These are phyloP conservation scores for Geranium brycei DNA, from an alignment of 345 rosid species.

Conservation along the genomic window DNA sequence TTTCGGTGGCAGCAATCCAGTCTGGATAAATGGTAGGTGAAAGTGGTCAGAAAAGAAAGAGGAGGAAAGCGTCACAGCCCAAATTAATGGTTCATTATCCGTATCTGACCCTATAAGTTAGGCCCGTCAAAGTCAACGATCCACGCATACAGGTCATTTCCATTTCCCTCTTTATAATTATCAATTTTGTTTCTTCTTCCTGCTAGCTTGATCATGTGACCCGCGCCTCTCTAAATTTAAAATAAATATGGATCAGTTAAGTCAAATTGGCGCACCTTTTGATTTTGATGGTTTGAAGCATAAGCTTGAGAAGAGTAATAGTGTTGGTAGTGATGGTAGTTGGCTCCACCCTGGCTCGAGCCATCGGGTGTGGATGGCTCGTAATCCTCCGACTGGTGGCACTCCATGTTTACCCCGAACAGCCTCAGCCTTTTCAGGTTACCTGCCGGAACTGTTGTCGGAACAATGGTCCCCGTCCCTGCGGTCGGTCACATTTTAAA, in stretches of 20 bases:
- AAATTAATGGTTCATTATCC: background rate
- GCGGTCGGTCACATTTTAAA: background rate
- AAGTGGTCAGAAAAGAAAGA: no score
- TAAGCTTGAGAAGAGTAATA: conserved; percentile 18
- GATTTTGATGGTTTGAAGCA: conserved; percentile 20
- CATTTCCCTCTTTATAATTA: no score
- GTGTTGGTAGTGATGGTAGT: conserved; percentile 4
- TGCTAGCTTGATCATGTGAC: no score
- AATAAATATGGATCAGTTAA: no score
- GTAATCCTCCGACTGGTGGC: conserved; percentile 37
- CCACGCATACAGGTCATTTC: no score
- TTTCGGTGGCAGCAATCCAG: no score
- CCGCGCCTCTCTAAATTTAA: no score
- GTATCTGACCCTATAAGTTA: background rate
- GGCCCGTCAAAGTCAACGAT: background rate
- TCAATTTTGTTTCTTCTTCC: no score
- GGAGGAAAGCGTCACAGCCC: background rate
- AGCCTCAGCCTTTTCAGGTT: conserved; percentile 62
- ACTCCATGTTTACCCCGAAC: conserved; percentile 86
- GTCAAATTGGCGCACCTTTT: conserved; percentile 27
- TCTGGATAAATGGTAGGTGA: no score
- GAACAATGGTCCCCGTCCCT: conserved; percentile 27
- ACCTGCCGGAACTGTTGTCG: conserved; percentile 17
- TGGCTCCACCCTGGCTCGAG: conserved; percentile 21
- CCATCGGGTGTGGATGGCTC: conserved; percentile 50